Evolutionary conservation across 352 stramenopile genomes (phyloP), one percentile per base, ranked within the genome.

Genomic region (Thraustochytrium sp.): DNA sequence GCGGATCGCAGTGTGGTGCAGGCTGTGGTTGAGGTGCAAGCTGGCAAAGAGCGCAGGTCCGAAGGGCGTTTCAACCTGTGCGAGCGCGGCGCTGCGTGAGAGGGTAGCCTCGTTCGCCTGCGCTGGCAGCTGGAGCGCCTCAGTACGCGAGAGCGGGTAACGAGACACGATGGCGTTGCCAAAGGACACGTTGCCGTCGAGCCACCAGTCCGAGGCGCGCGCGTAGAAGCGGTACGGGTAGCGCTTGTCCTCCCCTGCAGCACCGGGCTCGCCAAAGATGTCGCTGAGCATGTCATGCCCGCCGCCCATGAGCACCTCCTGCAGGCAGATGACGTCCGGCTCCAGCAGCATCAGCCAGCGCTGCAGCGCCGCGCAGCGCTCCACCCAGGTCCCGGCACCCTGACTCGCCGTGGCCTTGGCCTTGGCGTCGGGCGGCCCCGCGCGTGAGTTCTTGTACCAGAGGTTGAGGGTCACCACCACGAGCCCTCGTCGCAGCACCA

Each of bases 201-300:
- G 8, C 65, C 65, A 77, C 65, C 65, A 77, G 11, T 13, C 8
- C 9, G 65, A 77, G 18, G 65, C 65, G 23, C 49, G 42, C 8
- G 42, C 65, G 37, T 62, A 77, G 42, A 62, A 55, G 13, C 65
- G 65, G 46, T 77, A 75, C 11, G 65, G 65, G 26, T 77, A 62
- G 23, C 2, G 26, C 13, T 34, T 77, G 13, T 11, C 23, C 16
- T 13, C 34, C 8, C 26, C 1, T 5, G 34, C 59, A 23, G 8
- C 42, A 36, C 34, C 65, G 9, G n/a, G 9, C 13, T 11, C 26
- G 31, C 65, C 65, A 62, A 77, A 77, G 18, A 77, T 68, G 64
- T 77, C 65, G 36, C n/a, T 29, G 42, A 77, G 65, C 65, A 77
- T 77, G 46, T 77, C 65, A n/a, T 75, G 49, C 18, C 65, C 65